Conservation (phyloP, 176 grass and related monocot genomes). For the Paspalum notatum region DNA sequence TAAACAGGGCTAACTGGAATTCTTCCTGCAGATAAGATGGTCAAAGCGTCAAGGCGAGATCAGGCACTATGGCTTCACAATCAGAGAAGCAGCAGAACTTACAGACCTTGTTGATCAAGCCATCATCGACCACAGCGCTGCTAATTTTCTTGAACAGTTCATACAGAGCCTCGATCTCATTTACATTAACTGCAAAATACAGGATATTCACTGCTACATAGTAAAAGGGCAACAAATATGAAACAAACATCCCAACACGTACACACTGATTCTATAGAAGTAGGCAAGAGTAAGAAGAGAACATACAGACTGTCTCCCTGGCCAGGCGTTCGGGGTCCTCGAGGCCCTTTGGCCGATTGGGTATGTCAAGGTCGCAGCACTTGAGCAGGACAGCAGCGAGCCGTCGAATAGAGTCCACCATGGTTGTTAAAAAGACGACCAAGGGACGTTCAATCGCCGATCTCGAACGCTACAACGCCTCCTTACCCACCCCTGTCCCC, state of each 20-base stretch:
- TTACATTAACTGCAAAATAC: conserved; percentile 69
- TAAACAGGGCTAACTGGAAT: conserved; percentile 82
- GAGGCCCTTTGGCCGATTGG: conserved; percentile 62
- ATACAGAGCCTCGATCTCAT: conserved; percentile 88
- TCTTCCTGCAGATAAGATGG: conserved; percentile 64
- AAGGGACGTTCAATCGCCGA: no score
- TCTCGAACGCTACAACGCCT: no score
- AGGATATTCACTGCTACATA: conserved; percentile 3
- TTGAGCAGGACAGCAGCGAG: conserved; percentile 53
- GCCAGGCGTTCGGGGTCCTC: conserved; percentile 68
- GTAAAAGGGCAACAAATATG: not conserved
- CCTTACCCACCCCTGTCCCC: no score
- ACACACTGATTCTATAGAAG: conserved; percentile 11
- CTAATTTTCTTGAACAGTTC: conserved; percentile 96
- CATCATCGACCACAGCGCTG: conserved; percentile 80
- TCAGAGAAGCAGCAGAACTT: conserved; percentile 4
- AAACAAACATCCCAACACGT: conserved; percentile 10
- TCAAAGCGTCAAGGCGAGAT: not conserved
- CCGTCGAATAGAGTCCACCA: conserved; percentile 66
- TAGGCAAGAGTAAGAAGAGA: not conserved
- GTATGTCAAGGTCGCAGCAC: conserved; percentile 75
- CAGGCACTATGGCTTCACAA: not conserved
- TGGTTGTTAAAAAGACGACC: not conserved
- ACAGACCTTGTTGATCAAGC: conserved; percentile 75
- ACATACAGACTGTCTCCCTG: conserved; percentile 89